Base-by-base conservation (phyloP, 179 eudicot species). In the Camellia oleifera region DNA sequence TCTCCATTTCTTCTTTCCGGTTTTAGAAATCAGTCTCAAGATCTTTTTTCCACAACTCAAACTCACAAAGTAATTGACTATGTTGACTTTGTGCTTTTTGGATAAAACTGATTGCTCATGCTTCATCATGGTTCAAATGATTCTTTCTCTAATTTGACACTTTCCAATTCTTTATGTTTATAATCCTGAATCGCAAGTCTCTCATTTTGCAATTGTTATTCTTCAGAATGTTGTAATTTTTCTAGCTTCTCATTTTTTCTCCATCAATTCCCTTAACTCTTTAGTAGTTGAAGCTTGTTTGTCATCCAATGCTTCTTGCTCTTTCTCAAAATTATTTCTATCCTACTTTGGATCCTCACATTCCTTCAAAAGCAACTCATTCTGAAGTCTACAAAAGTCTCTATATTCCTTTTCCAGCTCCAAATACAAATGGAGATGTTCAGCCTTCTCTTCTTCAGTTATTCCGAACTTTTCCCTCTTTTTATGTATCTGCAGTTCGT, bases 101-200 rank as follows among this genome's bases (percentile, higher is more conserved):
- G 88, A 85, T 64, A 88, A 71, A 72, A 78, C 81, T 68, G 82
- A 83, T 79, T 84, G 82, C 77, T 93, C 94, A 75, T 91, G 91
- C 84, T 86, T 83, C 91, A 90, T 87, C 72, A 79, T 85, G 69
- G 91, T 92, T 23, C 88, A 90, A 93, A 90, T 67, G 97, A 86
- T 85, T 91, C 97, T 81, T 82, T 90, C 75, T 89, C 92, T 48
- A 82, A 69, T 77, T 69, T 87, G 60, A 91, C 60, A 79, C 78
- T 81, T 79, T 93, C 92, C 74, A 84, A 48, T 78, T 93, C 90
- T 81, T 82, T 82, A 71, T 82, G 76, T 61, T 86, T 77, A 72
- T 83, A 76, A 20, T 85, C 87, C 79, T 93, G 87, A 50, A 82
- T 78, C 46, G 88, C 90, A 46, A 73, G 67, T 81, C 85, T 89